Evolutionary conservation across 2,329 filamentous ascomycete species (phyloP), one percentile per base, ranked within the genome.

Genomic region (Rachicladosporium sp.): DNA sequence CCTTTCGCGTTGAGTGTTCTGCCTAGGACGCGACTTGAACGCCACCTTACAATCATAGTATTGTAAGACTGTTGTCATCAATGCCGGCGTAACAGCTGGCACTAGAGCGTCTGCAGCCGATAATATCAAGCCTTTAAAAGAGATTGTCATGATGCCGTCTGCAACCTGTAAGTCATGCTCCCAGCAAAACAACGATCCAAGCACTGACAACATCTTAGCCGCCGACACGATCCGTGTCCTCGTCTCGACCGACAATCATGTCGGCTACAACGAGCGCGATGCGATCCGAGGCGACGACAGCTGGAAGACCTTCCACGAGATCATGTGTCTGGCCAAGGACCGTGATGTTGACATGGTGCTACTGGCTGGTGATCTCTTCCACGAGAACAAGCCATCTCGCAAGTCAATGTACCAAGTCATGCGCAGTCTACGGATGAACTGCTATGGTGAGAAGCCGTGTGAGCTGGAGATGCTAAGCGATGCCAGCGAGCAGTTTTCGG

Each of bases 331-430:
- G 31, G 91, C 89, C 12, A 84, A 81, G 55, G 77, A 80, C 29
- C 73, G 81, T 57, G 91, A 98, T 65, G 91, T 98, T 48, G 91
- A 98, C 62, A 96, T 98, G 91, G 83, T 98, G 1, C 71, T 98
- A 2, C 77, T 98, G 4, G 89, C 82, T 3, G 91, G 91, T 35
- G 91, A 98, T 58, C 73, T 98, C 1, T 98, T 98, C 57, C 93
- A 98, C 59, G 89, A 98, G 51, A 98, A 98, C 61, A 94, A 94
- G 54, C 93, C 91, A 3, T 95, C 87, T 6, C 77, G 91, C 43
- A 94, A 95, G 57, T 80, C 88, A 23, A 84, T 98, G 74, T 96
- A 91, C 59, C 86, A 98, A 58, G 91, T 98, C 45, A 96, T 96
- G 86, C 80, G 86, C 27, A 91, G 85, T 2, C 70, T 98, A 23